A percentile compares a stretch with the other conserved stretches of the same genome.
phyloP scores from a whole-genome alignment of 2,329 filamentous ascomycete species.

The Endothia cerciana region DNA sequence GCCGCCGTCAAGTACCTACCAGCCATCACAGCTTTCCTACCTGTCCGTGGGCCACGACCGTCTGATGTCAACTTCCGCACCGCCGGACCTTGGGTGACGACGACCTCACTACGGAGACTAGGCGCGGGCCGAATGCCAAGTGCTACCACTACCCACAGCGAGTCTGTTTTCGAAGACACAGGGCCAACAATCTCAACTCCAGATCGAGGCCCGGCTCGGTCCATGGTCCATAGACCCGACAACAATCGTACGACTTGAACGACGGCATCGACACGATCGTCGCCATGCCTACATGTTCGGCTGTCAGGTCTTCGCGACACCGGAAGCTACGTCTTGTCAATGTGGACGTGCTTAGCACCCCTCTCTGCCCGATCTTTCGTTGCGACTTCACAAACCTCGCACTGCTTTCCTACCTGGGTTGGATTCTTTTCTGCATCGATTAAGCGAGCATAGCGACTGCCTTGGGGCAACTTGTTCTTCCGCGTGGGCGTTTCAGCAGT shows the following conservation, averaged over 20 bases:
- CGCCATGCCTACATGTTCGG: slow-evolving; percentile 6
- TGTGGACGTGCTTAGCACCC: slow-evolving; percentile 1
- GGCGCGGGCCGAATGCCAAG: slow-evolving; percentile 30
- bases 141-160: slow-evolving; percentile 20
- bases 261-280: slow-evolving; percentile 11
- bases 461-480: slow-evolving; percentile 3
- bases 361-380: slow-evolving; percentile 17
- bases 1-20: slow-evolving; percentile 40
- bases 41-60: slow-evolving; percentile 52
- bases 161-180: slow-evolving; percentile 28
- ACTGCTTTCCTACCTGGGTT: slow-evolving; percentile 13
- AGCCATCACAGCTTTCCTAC: slow-evolving; percentile 53
- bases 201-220: background rate
- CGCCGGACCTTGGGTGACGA: slow-evolving; percentile 33
- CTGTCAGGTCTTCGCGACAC: slow-evolving; percentile 8
- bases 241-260: slow-evolving; percentile 10
- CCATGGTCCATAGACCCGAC: background rate
- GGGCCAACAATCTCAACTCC: slow-evolving; percentile 7
- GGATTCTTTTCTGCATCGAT: slow-evolving; percentile 19
- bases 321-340: slow-evolving; percentile 16
- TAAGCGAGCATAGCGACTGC: slow-evolving; percentile 28
- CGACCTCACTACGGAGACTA: background rate
- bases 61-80: slow-evolving; percentile 45
- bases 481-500: slow-evolving; percentile 25
- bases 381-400: slow-evolving; percentile 5